Evolutionary conservation across 2,329 filamentous ascomycete species (phyloP), one percentile per base, ranked within the genome.

Genomic region (Trichophyton mentagrophytes): DNA sequence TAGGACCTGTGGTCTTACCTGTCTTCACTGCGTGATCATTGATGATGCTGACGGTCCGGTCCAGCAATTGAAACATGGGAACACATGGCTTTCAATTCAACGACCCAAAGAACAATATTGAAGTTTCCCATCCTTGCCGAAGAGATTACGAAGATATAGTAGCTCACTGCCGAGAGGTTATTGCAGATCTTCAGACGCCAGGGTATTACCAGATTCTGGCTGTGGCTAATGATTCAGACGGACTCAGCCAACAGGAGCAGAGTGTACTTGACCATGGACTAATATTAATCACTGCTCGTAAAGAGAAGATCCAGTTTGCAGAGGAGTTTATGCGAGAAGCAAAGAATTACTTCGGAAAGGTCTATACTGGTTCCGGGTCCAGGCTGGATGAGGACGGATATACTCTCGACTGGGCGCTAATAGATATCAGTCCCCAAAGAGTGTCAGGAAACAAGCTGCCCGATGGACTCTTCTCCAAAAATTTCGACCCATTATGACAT

Each of bases 361-460:
- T 61, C n/a, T 58, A 58, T 49, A 38, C 53, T 27, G 59, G 33
- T 17, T 61, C 59, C 3, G 53, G 59, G 15, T 47, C 27, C 2
- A 53, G 53, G 27, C 33, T 47, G 22, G 11, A 15, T 47, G 27
- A 55, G 17, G 44, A 33, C 46, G 36, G 17, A 3, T 15, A 27
- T 15, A 20, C 15, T 40, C 46, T 58, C 15, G 40, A 61, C 33
- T 61, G 59, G 59, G 59, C 59, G n/a, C 22, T 61, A 58, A 46
- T 61, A 22, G 51, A 61, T 20, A 47, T 60, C 11, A 15, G 8
- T 9, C 30, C 2, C 13, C 5, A 3, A 33, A 53, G 25, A n/a
- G 9, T 30, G 2, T 17, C 22, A n/a, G 13, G 22, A 13, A 53
- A 53, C 15, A 27, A 53, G 27, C 11, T 53, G 30, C 15, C 11